These are phyloP conservation scores for Linnemannia hyalina DNA, from an alignment of 192 early-diverging fungal species.

Conservation along the genomic window DNA sequence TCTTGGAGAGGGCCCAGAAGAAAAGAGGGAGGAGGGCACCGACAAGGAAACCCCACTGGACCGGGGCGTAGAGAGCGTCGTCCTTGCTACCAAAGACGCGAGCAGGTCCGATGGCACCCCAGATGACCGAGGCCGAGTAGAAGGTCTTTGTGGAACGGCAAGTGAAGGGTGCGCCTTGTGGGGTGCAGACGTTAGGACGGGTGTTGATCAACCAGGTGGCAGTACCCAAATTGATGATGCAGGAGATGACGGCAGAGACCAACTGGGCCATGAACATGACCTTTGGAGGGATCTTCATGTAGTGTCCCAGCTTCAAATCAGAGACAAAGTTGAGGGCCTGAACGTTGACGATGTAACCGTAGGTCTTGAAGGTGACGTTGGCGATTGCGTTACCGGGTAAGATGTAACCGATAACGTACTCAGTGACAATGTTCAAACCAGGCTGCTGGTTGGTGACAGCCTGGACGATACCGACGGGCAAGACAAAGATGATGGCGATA, in stretches of 20 bases:
- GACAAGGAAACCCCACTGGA: constrained; percentile 58
- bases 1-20: constrained; percentile 63
- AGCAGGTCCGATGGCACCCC: constrained; percentile 78
- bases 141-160: constrained; percentile 65
- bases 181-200: constrained; percentile 55
- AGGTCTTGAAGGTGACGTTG: constrained; percentile 87
- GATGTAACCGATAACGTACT: constrained; percentile 85
- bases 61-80: constrained; percentile 37
- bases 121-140: constrained; percentile 74
- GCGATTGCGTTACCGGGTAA: constrained; percentile 82
- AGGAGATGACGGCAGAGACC: constrained; percentile 64
- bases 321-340: constrained; percentile 77
- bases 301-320: constrained; percentile 82
- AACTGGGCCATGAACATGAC: constrained; percentile 72
- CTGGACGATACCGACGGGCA: constrained; percentile 85
- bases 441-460: constrained; percentile 81
- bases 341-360: constrained; percentile 78
- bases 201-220: constrained; percentile 58
- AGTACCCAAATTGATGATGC: constrained; percentile 61
- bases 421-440: constrained; percentile 83
- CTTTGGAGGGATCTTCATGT: constrained; percentile 75
- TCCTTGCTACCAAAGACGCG: constrained; percentile 66
- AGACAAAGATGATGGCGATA: constrained; percentile 71
- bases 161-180: constrained; percentile 53
- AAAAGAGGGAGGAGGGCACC: constrained; percentile 66